Conservation (phyloP, 352 stramenopile genomes). For the Phytophthora cactorum region DNA sequence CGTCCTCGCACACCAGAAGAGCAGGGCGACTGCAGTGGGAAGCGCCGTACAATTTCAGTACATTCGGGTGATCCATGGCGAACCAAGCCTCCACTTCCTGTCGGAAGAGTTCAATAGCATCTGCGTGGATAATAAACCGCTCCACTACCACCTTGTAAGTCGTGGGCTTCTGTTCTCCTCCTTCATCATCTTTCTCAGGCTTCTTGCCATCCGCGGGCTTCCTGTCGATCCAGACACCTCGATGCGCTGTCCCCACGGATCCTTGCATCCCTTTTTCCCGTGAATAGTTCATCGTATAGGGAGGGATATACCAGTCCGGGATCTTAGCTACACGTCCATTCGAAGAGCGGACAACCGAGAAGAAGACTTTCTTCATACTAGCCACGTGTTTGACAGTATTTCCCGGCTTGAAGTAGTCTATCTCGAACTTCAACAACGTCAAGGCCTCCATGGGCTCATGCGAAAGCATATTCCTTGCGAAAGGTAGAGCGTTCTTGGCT, state of each 20-base stretch:
- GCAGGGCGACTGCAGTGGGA: slow-evolving; percentile 35
- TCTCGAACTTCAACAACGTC: slow-evolving; percentile 45
- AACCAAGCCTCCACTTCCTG: slow-evolving; percentile 36
- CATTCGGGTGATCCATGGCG: slow-evolving; percentile 14
- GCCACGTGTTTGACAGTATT: slow-evolving; percentile 36
- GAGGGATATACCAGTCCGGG: slow-evolving; percentile 36
- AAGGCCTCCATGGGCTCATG: slow-evolving; percentile 44
- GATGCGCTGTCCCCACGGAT: slow-evolving; percentile 17
- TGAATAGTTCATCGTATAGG: slow-evolving; percentile 27
- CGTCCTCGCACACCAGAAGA: slow-evolving; percentile 29
- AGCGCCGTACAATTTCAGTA: slow-evolving; percentile 29
- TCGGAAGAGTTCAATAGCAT: slow-evolving; percentile 34
- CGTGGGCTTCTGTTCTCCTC: background rate
- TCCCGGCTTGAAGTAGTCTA: slow-evolving; percentile 34
- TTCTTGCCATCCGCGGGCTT: slow-evolving; percentile 18
- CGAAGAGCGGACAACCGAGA: slow-evolving; percentile 37
- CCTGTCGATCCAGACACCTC: slow-evolving; percentile 26
- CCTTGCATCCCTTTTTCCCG: slow-evolving; percentile 11
- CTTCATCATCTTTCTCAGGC: background rate
- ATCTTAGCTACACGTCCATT: slow-evolving; percentile 41
- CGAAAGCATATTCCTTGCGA: slow-evolving; percentile 26
- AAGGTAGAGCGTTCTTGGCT: slow-evolving; percentile 37
- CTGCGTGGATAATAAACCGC: slow-evolving; percentile 19
- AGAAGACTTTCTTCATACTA: slow-evolving; percentile 44
- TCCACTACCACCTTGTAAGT: slow-evolving; percentile 27